A percentile compares a stretch with the other conserved stretches of the same genome.
Conservation (phyloP, 1,284 basidiomycete species). For the Malassezia arunalokei region DNA sequence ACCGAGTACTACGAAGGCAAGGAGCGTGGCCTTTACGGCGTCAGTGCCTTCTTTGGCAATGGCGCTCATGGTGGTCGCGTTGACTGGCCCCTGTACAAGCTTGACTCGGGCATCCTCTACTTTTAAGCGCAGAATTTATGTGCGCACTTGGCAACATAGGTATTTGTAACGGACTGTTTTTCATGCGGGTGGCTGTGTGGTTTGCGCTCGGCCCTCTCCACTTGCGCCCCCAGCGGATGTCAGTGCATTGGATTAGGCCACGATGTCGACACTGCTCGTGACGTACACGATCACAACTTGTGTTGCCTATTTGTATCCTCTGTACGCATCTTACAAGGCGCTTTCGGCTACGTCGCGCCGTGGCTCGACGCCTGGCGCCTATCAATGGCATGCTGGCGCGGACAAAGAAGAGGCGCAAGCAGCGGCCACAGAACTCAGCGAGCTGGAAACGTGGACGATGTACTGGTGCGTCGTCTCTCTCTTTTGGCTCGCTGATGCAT, state of each 20-base stretch:
- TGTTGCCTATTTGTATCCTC: slow-evolving; percentile 12
- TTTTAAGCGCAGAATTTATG: background rate
- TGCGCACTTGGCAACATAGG: background rate
- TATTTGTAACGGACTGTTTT: background rate
- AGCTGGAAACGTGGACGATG: slow-evolving; percentile 37
- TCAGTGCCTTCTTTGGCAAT: slow-evolving; percentile 40
- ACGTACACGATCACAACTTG: background rate
- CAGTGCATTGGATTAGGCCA: too few relatives aligned
- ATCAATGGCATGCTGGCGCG: background rate
- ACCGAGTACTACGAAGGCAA: slow-evolving; percentile 30
- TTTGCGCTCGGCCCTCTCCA: too few relatives aligned
- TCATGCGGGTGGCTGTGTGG: too few relatives aligned
- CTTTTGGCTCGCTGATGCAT: slow-evolving; percentile 24
- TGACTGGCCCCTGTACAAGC: slow-evolving; percentile 25
- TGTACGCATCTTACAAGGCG: slow-evolving; percentile 15
- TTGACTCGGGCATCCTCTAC: slow-evolving; percentile 16
- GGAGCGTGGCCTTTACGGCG: slow-evolving; percentile 28
- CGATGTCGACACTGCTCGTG: too few relatives aligned
- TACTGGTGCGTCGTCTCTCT: slow-evolving; percentile 38
- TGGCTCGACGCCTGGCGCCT: background rate
- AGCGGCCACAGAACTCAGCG: slow-evolving; percentile 22
- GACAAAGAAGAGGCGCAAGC: background rate
- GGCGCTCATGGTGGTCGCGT: slow-evolving; percentile 29
- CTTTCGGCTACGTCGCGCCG: background rate
- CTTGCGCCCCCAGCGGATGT: too few relatives aligned